Conservation (phyloP, 441 rosid genomes). For the Macaranga tanarius region DNA sequence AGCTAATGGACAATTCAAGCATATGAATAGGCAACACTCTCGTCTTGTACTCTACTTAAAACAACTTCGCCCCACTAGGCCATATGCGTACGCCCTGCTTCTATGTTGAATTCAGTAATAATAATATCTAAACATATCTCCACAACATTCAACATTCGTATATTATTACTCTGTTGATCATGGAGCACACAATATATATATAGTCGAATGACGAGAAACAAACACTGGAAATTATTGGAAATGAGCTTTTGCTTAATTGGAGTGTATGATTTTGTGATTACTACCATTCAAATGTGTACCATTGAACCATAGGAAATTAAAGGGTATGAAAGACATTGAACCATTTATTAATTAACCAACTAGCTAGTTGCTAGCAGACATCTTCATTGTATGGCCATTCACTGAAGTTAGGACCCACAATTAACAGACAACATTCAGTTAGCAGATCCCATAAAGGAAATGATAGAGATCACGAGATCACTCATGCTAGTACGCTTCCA, state of each 20-base stretch:
- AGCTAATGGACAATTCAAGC: background rate
- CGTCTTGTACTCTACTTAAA: background rate
- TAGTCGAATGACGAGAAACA: too few species aligned
- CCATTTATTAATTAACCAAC: background rate
- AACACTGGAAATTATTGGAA: too few species aligned
- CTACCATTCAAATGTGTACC: too few species aligned
- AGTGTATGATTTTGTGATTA: too few species aligned
- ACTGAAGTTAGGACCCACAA: background rate
- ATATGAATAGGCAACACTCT: background rate
- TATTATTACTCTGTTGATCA: too few species aligned
- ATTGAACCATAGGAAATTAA: too few species aligned
- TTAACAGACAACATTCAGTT: background rate
- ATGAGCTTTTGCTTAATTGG: too few species aligned
- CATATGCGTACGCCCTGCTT: too few species aligned
- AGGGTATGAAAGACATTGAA: background rate
- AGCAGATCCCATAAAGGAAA: background rate
- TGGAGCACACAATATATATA: too few species aligned
- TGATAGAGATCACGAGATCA: constrained; percentile 23
- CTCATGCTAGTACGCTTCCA: constrained; percentile 4
- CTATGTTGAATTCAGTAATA: too few species aligned
- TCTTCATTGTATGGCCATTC: background rate
- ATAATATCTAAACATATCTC: too few species aligned
- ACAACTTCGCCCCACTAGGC: background rate
- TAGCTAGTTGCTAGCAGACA: background rate
- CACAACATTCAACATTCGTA: too few species aligned